Base-by-base conservation (phyloP, 164 flowering plant genomes). In the Magnolia changhungtana region DNA sequence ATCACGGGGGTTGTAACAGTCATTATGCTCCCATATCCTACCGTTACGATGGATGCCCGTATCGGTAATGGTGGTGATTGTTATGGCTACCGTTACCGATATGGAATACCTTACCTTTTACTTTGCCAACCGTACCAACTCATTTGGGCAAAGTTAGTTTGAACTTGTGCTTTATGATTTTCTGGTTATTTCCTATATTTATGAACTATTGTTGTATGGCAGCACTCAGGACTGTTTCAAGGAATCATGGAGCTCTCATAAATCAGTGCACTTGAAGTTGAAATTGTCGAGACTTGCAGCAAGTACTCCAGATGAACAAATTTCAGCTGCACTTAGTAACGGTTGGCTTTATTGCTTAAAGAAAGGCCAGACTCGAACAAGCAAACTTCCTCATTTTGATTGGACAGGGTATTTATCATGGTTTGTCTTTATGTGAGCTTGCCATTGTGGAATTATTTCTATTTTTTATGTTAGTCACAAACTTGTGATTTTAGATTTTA, bases 211-310 rank as follows among this genome's bases (percentile, higher is more conserved):
- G 4, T 59, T 23, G 49, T 1, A 58, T 67, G 58, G 76, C 85
- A 96, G 99, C 86, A 77, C 99, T 29, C 99, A 96, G 81, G 98
- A 96, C 9, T 96, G 99, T 83, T 96, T 96, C 88, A 94, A 92
- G 87, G 90, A 86, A 81, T 90, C 96, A 50, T 96, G 99, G 99
- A 90, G 93, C 83, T 81, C 97, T 72, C 99, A 94, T 78, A 94
- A 96, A 75, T 83, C 92, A 37, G 93, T 89, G 74, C 99, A 96
- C 85, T 71, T 82, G 85, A 90, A 91, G 80, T 87, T 91, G 75
- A 89, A 87, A 78, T 75, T 83, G 55, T 83, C 91, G 45, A 59
- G 84, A 37, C 37, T 78, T 64, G 82, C 78, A 69, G 65, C 75
- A 16, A 87, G 77, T 59, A 63, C 73, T 63, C 72, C 81, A 18